phyloP scores from a whole-genome alignment of 1,284 basidiomycete genomes.

The Tilletia indica region DNA sequence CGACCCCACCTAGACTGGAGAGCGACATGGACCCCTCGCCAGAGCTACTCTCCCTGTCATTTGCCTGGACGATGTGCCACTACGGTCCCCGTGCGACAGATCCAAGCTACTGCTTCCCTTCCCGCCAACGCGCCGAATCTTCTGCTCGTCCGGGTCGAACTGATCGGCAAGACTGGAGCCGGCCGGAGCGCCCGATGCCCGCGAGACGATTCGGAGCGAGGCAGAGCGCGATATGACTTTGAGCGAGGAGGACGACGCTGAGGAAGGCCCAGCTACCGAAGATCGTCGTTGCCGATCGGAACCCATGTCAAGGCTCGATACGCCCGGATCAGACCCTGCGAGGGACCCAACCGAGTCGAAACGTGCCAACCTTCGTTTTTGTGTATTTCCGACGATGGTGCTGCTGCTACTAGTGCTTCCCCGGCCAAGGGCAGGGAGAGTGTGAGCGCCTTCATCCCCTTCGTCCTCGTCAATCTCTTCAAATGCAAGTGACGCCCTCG shows the following conservation, averaged over 20 bases:
- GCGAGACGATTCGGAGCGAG: constrained; percentile 1
- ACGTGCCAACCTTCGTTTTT: background rate
- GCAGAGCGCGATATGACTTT: background rate
- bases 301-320: background rate
- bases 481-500: too few species aligned
- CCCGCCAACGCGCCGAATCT: too few species aligned
- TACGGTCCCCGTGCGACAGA: too few species aligned
- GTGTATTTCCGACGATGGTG: background rate
- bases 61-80: background rate
- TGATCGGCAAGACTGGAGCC: constrained; percentile 14
- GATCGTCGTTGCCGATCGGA: background rate
- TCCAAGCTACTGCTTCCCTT: too few species aligned
- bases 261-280: background rate
- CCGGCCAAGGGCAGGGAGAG: too few species aligned
- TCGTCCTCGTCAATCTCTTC: too few species aligned
- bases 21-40: constrained; percentile 5
- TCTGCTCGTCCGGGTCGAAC: background rate
- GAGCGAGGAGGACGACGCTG: background rate
- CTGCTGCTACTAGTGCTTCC: too few species aligned
- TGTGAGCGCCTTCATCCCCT: too few species aligned
- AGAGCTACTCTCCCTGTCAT: background rate
- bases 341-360: background rate
- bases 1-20: background rate
- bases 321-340: background rate
- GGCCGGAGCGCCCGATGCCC: background rate